Percentiles rank a stretch among this genome's conserved stretches.
phyloP scores from a whole-genome alignment of 164 flowering plant genomes.

The Macadamia tetraphylla region DNA sequence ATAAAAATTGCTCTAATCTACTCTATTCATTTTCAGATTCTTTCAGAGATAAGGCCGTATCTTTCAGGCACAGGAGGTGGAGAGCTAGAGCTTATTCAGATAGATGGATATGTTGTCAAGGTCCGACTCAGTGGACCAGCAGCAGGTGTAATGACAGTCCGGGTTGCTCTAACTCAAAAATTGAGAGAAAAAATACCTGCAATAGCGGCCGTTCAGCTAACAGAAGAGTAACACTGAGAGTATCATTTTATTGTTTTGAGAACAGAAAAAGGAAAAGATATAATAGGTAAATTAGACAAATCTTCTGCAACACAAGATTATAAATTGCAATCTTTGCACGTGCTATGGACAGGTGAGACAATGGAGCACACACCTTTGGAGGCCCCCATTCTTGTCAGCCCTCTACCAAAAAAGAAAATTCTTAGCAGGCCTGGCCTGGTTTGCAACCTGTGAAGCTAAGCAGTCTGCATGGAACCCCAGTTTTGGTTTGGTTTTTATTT shows the following conservation, averaged over 20 bases:
- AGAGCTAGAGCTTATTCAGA: slow-evolving; percentile 62
- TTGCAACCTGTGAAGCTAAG: too few species aligned
- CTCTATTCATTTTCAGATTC: slow-evolving; percentile 45
- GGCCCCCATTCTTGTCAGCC: too few species aligned
- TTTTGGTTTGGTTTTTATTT: too few species aligned
- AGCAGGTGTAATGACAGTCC: slow-evolving; percentile 86
- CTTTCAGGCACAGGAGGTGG: slow-evolving; percentile 87
- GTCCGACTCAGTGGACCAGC: slow-evolving; percentile 85
- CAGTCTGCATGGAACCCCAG: too few species aligned
- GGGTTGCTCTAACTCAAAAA: slow-evolving; percentile 93
- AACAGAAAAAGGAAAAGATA: too few species aligned
- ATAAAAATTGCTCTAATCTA: background rate
- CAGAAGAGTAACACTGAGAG: slow-evolving; percentile 25
- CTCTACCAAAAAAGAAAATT: too few species aligned
- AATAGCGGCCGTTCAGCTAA: slow-evolving; percentile 75
- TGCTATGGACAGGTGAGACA: too few species aligned
- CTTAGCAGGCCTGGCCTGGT: too few species aligned
- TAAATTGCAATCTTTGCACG: too few species aligned
- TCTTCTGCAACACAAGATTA: background rate
- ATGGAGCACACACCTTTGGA: too few species aligned
- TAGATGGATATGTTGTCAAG: slow-evolving; percentile 55
- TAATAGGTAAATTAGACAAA: too few species aligned
- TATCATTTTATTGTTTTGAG: too few species aligned
- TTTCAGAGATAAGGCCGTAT: slow-evolving; percentile 85
- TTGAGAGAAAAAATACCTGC: slow-evolving; percentile 80